Conservation (phyloP, 2,329 filamentous ascomycete genomes). For the Ascochyta koolunga region DNA sequence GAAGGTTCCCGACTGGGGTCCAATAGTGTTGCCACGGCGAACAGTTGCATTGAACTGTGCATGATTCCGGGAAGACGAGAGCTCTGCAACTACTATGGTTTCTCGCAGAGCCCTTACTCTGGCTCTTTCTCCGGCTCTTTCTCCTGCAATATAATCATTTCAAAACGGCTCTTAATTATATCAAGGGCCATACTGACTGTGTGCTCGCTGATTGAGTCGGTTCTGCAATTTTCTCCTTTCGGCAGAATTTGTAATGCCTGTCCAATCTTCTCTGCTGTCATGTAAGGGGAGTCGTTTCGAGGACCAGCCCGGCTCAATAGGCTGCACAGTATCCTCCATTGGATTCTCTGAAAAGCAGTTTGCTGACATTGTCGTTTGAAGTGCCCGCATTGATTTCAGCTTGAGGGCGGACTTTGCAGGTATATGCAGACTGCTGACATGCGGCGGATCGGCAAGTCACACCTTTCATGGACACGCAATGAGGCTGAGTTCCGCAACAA, state of each 20-base stretch:
- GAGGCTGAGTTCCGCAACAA: slow-evolving; percentile 1
- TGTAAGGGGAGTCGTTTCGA: slow-evolving; percentile 18
- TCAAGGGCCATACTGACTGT: slow-evolving; percentile 6
- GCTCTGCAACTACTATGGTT: not conserved
- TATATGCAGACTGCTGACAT: slow-evolving; percentile 12
- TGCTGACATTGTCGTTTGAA: not conserved
- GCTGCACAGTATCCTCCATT: not conserved
- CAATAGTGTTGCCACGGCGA: not conserved
- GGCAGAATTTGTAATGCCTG: slow-evolving; percentile 20
- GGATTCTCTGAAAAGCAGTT: not conserved
- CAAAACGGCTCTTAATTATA: not conserved
- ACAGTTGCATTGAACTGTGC: no score
- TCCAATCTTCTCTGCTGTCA: slow-evolving; percentile 24
- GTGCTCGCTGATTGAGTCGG: slow-evolving; percentile 25
- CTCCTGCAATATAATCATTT: not conserved
- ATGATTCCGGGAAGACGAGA: not conserved
- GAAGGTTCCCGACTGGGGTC: not conserved
- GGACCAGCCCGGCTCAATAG: slow-evolving; percentile 17
- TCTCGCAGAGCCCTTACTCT: not conserved
- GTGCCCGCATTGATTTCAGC: not conserved
- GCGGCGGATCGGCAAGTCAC: not conserved
- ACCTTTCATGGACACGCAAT: not conserved
- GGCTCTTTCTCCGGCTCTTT: not conserved
- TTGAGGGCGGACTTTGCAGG: slow-evolving; percentile 1
- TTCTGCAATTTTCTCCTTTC: slow-evolving; percentile 28